Evolutionary conservation across 257 asterid genomes (phyloP).

Genomic region (Solanum dulcamara): DNA sequence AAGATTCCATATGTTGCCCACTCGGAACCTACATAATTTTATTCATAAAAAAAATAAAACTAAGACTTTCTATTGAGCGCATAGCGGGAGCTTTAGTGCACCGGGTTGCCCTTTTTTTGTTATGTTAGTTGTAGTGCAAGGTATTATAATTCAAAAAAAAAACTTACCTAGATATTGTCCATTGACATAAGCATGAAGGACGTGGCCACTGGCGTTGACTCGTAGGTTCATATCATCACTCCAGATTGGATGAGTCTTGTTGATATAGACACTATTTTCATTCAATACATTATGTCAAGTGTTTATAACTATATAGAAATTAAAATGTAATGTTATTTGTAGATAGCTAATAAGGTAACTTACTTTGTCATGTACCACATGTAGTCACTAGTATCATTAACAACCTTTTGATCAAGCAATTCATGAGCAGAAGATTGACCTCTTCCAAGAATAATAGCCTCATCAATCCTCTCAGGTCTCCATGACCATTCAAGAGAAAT

Average conservation of each 20-base stretch:
- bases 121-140: background rate
- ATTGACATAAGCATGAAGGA: conserved; percentile 53
- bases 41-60: background rate
- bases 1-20: conserved; percentile 28
- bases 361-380: conserved; percentile 91
- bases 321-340: background rate
- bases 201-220: conserved; percentile 41
- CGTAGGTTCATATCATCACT: conserved; percentile 31
- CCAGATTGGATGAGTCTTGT: conserved; percentile 32
- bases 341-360: background rate
- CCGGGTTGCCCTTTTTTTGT: too few species aligned
- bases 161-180: conserved; percentile 42
- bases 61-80: background rate
- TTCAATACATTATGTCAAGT: background rate
- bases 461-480: conserved; percentile 25
- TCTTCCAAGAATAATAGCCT: conserved; percentile 20
- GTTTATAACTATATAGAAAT: background rate
- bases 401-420: conserved; percentile 40
- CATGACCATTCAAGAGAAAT: conserved; percentile 43
- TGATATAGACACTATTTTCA: conserved; percentile 28
- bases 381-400: conserved; percentile 46
- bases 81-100: too few species aligned
- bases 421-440: conserved; percentile 15
- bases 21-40: conserved; percentile 27
- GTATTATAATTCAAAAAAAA: background rate